Base-by-base conservation (phyloP, 306 rosid species). In the Cucumis hystrix region DNA sequence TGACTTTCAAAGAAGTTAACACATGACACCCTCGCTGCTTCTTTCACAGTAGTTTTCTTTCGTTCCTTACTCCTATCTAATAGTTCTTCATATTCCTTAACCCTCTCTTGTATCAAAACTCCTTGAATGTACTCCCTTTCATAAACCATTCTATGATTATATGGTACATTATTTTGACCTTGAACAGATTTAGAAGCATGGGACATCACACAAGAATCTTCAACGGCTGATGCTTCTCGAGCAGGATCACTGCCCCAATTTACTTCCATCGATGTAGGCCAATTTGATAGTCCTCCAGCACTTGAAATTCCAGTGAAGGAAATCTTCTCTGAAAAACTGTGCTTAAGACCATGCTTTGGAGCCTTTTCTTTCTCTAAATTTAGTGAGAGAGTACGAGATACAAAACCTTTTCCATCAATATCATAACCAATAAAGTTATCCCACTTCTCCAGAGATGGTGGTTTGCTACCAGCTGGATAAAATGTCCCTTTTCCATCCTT, bases 81-180 rank as follows among this genome's bases (percentile, higher is more conserved):
- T 52, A 76, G 69, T 79, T 82, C 97, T 7, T 87, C 74, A 77
- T 56, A 76, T 39, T 80, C 82, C 80, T 83, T 83, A 28, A 65
- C 21, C 86, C 84, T 88, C 88, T 95, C 99, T 83, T 82, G 84
- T 18, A 84, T 91, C 57, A 95, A 80, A 79, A 95, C 97, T 82
- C 98, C 99, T 83, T 92, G 99, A 90, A 92, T 80, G 77, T 95
- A 95, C 80, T 95, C 99, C 85, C 97, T 86, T 81, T 89, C 99
- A 11, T 82, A 89, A 72, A 87, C 88, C 35, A 78, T 55, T 78
- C 25, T 23, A 69, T 69, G 73, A 17, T 10, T 71, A 77, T 77
- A 87, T 14, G 61, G 84, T 14, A 57, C 79, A 79, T 83, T 91
- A 59, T 77, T 56, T 61, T 89, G 89, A 79, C 77, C 80, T 47